Evolutionary conservation across 1,139 yeast genomes (phyloP), one percentile per base, ranked within the genome.

Genomic region (Diutina rugosa): DNA sequence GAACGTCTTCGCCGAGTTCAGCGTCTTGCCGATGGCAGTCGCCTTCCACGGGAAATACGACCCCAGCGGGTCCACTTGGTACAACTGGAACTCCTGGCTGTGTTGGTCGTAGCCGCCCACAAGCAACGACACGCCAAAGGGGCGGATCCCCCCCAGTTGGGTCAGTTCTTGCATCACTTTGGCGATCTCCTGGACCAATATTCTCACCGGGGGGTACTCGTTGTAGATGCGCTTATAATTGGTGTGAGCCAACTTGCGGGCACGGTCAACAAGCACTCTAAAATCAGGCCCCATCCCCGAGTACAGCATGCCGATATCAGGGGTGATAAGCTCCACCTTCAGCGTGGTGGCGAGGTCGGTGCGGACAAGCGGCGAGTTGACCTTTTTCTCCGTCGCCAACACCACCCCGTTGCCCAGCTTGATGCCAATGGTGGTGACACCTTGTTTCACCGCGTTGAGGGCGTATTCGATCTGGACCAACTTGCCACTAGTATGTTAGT

Each of bases 11-110:
- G 99, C 99, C 8, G 95, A 87, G 51, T 84, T 84, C 6, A 97
- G 84, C 35, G 97, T 95, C 69, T 90, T 91, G 61, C 99, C 99
- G 64, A 95, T 93, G 35, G 99, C 98, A 4, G 99, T 93, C 35
- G 99, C 99, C 72, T 93, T 93, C 99, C 99, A 95, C n/a, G 99
- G 98, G 80, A 90, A 95, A 70, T 87, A 95, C 57, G 97, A 85
- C 14, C 99, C 99, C 6, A 96, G 87, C 6, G 99, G 99, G 73
- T 95, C 99, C 55, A 95, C 96, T 72, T 95, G 99, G 70, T 93
- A 95, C 61, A 95, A 78, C 67, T 89, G 90, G 71, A 82, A 90
- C 44, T 65, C 59, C 82, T 90, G 72, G 71, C 86, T 67, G 79
- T 76, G 85, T 52, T 87, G 90, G 68, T 95, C 99, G 69, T 89